Evolutionary conservation across 768 basidiomycete species (phyloP).

Genomic region (Mycena crocata): DNA sequence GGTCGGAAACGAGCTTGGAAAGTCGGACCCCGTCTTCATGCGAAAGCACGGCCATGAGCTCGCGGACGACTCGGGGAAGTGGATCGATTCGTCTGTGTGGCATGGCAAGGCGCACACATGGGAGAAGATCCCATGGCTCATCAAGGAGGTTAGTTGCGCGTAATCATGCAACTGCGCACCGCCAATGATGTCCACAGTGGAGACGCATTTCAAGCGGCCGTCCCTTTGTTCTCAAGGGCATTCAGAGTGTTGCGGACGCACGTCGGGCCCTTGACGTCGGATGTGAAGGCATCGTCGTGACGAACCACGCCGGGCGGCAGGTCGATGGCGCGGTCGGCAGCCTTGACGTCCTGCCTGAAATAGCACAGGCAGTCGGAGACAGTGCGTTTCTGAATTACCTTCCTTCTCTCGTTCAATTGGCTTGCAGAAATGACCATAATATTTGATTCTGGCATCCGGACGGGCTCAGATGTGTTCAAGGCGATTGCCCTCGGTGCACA

Average conservation of each 20-base stretch:
- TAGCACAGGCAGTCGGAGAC: constrained; percentile 62
- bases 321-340: constrained; percentile 67
- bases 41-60: constrained; percentile 55
- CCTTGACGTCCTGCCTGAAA: constrained; percentile 61
- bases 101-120: constrained; percentile 65
- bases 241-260: constrained; percentile 61
- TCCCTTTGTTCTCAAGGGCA: constrained; percentile 67
- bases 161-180: not conserved
- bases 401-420: not conserved
- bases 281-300: constrained; percentile 66
- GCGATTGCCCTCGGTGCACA: constrained; percentile 68
- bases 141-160: constrained; percentile 48
- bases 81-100: constrained; percentile 61
- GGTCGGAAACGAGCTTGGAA: constrained; percentile 60
- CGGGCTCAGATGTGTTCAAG: constrained; percentile 66
- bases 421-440: constrained; percentile 58
- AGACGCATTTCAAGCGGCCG: constrained; percentile 58
- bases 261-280: constrained; percentile 58
- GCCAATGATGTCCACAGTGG: constrained; percentile 45
- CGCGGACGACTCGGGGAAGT: constrained; percentile 55
- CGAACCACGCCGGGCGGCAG: constrained; percentile 67
- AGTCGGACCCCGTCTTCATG: constrained; percentile 64
- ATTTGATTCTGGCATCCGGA: constrained; percentile 66
- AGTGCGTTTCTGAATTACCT: constrained; percentile 47
- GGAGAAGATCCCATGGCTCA: constrained; percentile 63